Base-by-base conservation (phyloP, 2,329 filamentous ascomycete genomes). In the Exophiala spinifera region DNA sequence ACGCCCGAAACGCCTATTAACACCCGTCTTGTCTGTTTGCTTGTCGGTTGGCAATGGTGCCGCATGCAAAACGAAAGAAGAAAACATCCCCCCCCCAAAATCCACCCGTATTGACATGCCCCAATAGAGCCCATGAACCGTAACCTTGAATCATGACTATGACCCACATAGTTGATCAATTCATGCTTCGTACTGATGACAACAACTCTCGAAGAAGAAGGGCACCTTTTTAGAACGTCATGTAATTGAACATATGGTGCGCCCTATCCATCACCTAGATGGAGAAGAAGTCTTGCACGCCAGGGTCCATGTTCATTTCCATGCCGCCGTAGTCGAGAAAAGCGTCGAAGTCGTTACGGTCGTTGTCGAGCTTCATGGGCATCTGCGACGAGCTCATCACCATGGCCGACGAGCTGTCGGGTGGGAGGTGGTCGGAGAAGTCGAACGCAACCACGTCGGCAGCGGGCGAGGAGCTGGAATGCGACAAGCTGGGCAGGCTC, bases 261-360 rank as follows among this genome's bases (percentile, higher is more conserved):
- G 10, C 3, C 28, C 11, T 11, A 31, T 39, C 36, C 36, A 39
- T 21, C 42, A 43, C 15, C 56, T 37, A 61, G 17, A 60, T 40
- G 34, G 46, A 43, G 42, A 63, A 63, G 56, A 61, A 63, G 19
- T 59, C 56, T 34, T 63, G 59, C n/a, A 40, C 25, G 11, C 51
- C 49, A n/a, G 53, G 23, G 40, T 63, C 61, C 19, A 63, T 23
- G 10, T 55, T 55, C 50, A 63, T 51, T 21, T 59, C 55, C 52
- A 63, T 60, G 36, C 54, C 39, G 19, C 58, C 58, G 49, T 63
- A 64, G 46, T 65, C 63, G 36, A 65, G 53, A 45, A 65, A 63
- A 21, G 54, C 57, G 49, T 65, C 63, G 36, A 65, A 65, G 7
- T 65, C 63, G 34, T 61, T 64, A 17, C 56, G 48, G 4, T 58